A percentile compares a stretch with the other conserved stretches of the same genome.
phyloP scores from a whole-genome alignment of 2,329 filamentous ascomycete genomes.

The Colletotrichum sp. region DNA sequence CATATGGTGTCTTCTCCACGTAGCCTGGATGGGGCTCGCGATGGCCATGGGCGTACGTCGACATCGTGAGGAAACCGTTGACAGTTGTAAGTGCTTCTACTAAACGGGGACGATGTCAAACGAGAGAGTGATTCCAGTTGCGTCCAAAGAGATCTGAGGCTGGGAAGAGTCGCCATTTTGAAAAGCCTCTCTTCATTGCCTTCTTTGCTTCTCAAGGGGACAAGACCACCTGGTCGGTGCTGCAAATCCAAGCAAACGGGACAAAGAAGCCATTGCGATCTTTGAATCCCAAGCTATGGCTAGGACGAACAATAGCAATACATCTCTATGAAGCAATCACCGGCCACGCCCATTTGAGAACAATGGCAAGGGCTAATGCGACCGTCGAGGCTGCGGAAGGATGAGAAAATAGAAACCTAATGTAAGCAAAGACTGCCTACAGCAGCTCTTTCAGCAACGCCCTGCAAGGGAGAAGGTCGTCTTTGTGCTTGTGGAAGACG shows the following conservation, averaged over 20 bases:
- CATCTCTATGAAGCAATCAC: background rate
- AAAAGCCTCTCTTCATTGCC: background rate
- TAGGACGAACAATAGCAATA: background rate
- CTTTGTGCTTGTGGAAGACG: background rate
- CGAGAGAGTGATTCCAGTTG: background rate
- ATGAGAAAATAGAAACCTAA: background rate
- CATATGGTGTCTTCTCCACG: constrained; percentile 14
- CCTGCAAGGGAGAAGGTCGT: background rate
- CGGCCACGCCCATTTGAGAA: background rate
- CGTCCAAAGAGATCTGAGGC: background rate
- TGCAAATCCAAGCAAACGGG: background rate
- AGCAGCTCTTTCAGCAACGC: background rate
- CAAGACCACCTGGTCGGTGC: background rate
- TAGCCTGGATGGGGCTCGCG: background rate
- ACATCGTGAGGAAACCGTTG: background rate
- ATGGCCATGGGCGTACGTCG: background rate
- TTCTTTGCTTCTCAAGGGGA: background rate
- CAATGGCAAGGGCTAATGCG: background rate
- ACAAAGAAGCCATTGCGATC: background rate
- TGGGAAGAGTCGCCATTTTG: background rate
- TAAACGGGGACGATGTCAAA: background rate
- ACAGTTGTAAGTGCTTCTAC: background rate
- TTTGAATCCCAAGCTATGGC: background rate
- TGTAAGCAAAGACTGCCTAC: background rate
- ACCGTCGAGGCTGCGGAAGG: background rate